Evolutionary conservation across 2,329 filamentous ascomycete genomes (phyloP).

Genomic region (Lecanicillium sp.): DNA sequence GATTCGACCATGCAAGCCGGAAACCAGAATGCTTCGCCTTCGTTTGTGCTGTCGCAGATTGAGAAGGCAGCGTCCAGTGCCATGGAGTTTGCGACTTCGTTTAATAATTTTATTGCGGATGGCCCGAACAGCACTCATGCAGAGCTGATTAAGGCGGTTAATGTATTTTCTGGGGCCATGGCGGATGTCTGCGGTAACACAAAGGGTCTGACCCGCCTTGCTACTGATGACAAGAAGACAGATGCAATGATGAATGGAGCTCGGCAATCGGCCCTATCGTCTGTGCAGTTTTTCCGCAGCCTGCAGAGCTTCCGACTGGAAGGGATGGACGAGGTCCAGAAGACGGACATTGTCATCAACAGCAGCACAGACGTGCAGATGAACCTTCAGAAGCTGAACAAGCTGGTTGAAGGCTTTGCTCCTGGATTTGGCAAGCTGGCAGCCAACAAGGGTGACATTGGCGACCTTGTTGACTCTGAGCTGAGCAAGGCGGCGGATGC

Average conservation of each 20-base stretch:
- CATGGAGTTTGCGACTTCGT: conserved; percentile 95
- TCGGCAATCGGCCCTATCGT: conserved; percentile 75
- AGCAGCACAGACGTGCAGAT: conserved; percentile 95
- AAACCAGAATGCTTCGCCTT: conserved; percentile 93
- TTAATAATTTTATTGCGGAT: conserved; percentile 98
- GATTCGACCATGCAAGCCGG: conserved; percentile 98
- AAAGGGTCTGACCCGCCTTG: conserved; percentile 87
- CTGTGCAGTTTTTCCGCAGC: conserved; percentile 90
- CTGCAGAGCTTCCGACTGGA: conserved; percentile 91
- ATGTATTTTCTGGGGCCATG: conserved; percentile 81
- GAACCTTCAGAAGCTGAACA: conserved; percentile 87
- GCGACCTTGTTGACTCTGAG: conserved; percentile 87
- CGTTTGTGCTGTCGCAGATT: conserved; percentile 92
- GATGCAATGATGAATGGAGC: conserved; percentile 79
- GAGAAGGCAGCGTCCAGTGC: conserved; percentile 92
- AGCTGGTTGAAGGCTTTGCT: conserved; percentile 84
- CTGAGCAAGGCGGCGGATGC: conserved; percentile 90
- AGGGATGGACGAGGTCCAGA: conserved; percentile 81
- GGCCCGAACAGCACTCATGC: conserved; percentile 84
- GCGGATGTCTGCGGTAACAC: conserved; percentile 94
- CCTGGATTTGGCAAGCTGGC: conserved; percentile 78
- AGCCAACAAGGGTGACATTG: conserved; percentile 75
- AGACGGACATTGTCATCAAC: conserved; percentile 95
- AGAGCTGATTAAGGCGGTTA: conserved; percentile 89
- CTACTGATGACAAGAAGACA: conserved; percentile 90